Evolutionary conservation across 768 basidiomycete genomes (phyloP), one percentile per base, ranked within the genome.

Genomic region (Serendipita vermifera): DNA sequence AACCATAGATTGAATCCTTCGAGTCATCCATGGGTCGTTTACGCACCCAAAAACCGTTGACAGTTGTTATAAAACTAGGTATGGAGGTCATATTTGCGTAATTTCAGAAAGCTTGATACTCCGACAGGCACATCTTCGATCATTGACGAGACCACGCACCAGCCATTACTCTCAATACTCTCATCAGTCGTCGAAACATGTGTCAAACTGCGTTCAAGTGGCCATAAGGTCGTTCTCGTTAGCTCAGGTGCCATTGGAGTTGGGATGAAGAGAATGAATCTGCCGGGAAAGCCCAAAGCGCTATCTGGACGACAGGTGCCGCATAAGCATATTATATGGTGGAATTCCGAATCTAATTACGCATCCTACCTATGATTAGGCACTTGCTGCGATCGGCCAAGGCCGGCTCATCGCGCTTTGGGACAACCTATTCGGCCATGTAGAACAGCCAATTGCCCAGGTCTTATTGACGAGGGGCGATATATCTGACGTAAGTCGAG

Each of bases 201-300:
- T 13, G 76, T 89, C 14, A 70, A 80, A 32, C 77, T 99, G 14
- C 79, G 83, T 43, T 71, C 74, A 3, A 73, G 83, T 38, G 94
- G 94, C 0, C 94, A 99, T 71, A 86, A 91, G 64, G 88, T 98
- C 55, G 88, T 98, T 3, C 80, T 99, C 9, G 91, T 96, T 58
- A 91, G 87, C 63, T 96, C 92, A 20, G 96, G 96, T 1, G 96
- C 96, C n/a, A 97, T 98, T 58, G 96, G 85, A 0, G 89, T 98
- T 15, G 96, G 96, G 0, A 68, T 98, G 59, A 84, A 91, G 66
- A 77, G 92, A 36, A 98, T 99, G 96, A 76, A 81, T 33, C 70
- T 96, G 59, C 74, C 82, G 11, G 81, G 77, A 54, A 75, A 79
- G 55, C 89, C 92, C 2, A 94, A 93, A 63, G 83, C 77, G 59